Evolutionary conservation across 805 yeast genomes (phyloP), one percentile per base, ranked within the genome.

Genomic region (Babjeviella inositovora): DNA sequence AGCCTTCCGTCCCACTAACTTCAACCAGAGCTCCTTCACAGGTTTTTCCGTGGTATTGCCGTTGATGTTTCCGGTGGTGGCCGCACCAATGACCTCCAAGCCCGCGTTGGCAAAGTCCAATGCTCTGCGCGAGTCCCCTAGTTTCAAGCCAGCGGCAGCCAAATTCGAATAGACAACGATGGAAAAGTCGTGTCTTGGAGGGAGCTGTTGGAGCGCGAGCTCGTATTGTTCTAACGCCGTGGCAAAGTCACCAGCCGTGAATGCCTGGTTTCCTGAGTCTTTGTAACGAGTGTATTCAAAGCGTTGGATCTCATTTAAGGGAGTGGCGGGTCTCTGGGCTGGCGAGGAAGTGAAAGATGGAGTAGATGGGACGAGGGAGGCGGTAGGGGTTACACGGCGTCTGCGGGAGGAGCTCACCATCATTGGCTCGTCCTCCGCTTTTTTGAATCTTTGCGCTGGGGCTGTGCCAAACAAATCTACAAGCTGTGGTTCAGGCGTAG

Each of bases 181-280:
- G 10, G 74, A 57, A 18, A 72, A 54, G 15, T 71, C 60, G 43
- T 87, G 93, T 7, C 52, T 50, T 2, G 39, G 33, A 0, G 94
- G 92, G 3, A 84, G 52, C 18, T 15, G 42, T 14, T 54, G 47
- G n/a, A 68, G 43, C 2, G 75, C 59, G 19, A 61, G 51, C 15
- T 65, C 56, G 40, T 79, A 90, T 25, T 58, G 56, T 14, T 50
- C 59, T 8, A 67, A 51, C 0, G 98, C 85, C 4, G 51, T 39
- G 4, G 69, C 43, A 41, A 75, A 90, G 42, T 90, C 87, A 11
- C 99, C 99, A n/a, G 68, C 61, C 26, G 67, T 65, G 51, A 71
- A 90, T 1, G 70, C 58, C 10, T 57, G 58, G 5, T 67, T 50
- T 5, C 84, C 98, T 13, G 57, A 57, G 6, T 45, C 47, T 29